phyloP scores from a whole-genome alignment of 2,329 filamentous ascomycete species.

The Aspergillus sclerotialis region DNA sequence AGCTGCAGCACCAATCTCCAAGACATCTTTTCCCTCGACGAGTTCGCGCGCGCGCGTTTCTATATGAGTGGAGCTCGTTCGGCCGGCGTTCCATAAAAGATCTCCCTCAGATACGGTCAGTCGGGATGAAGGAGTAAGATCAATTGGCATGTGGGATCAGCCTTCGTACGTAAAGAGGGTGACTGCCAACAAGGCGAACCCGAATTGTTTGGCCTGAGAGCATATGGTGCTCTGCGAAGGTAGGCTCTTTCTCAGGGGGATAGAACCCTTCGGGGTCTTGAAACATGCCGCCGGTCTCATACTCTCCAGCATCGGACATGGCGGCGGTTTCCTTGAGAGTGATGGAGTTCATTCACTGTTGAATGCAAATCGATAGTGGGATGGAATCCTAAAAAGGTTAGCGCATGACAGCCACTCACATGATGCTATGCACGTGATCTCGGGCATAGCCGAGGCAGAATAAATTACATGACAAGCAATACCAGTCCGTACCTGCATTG shows the following conservation, averaged over 20 bases:
- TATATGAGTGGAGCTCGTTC: conserved; percentile 69
- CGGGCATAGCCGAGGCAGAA: too few relatives aligned
- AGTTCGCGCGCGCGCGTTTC: conserved; percentile 58
- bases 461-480: too few relatives aligned
- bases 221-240: conserved; percentile 64
- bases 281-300: conserved; percentile 55
- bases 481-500: conserved; percentile 8
- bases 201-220: conserved; percentile 58
- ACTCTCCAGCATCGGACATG: conserved; percentile 20
- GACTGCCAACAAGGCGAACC: conserved; percentile 76
- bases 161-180: conserved; percentile 67
- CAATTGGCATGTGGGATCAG: conserved; percentile 8
- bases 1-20: conserved; percentile 84
- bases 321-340: too few relatives aligned
- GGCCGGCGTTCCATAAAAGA: conserved; percentile 83
- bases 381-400: too few relatives aligned
- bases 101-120: conserved; percentile 53
- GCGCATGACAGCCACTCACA: too few relatives aligned
- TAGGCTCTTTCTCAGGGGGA: conserved; percentile 67
- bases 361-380: too few relatives aligned
- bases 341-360: too few relatives aligned
- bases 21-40: conserved; percentile 61
- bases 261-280: conserved; percentile 76
- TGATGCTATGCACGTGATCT: too few relatives aligned
- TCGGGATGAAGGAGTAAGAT: conserved; percentile 4